Base-by-base conservation (phyloP, 1,284 basidiomycete species). In the Moesziomyces globuligerus region DNA sequence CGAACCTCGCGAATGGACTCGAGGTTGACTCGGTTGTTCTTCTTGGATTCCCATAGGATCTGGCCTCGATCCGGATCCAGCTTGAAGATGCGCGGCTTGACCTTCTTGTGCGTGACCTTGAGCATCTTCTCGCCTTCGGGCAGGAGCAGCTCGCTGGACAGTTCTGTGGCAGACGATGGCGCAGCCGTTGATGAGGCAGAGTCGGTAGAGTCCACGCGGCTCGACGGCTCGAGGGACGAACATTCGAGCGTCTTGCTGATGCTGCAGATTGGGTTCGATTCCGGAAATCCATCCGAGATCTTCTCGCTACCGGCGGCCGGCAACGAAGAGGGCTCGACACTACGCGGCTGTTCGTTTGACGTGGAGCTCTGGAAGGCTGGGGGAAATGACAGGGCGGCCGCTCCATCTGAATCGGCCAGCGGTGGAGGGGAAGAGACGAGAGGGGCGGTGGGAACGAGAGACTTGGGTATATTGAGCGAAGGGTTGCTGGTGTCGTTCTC, bases 1-100 rank as follows among this genome's bases (percentile, higher is more conserved):
- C 95, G 90, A 9, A 98, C 88, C 79, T 98, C 94, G 66, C 93
- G 91, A 81, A 98, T 93, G 71, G 88, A 89, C 81, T 93, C 92
- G 72, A 97, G 90, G 4, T 91, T 90, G 53, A 96, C 93, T 92
- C 21, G 60, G n/a, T 81, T 81, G 43, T 78, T 74, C 81, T 89
- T 90, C 81, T 89, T 90, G 42, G 91, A 92, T 66, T 92, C 88
- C 89, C 91, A 97, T 5, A 90, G 82, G 71, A 98, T 91, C 68
- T 88, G 87, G 0, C 92, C 91, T 52, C 89, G 87, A 80, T 93
- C 89, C 8, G 90, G 85, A 75, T 93, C 90, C 21, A 97, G 85
- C 52, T 86, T 86, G 82, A 96, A 91, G 4, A 88, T 78, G 36
- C 90, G 87, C 38, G 87, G 87, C 82, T 91, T 92, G 83, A 90